Conservation (phyloP, 768 basidiomycete species). For the Leccinum boreale region DNA sequence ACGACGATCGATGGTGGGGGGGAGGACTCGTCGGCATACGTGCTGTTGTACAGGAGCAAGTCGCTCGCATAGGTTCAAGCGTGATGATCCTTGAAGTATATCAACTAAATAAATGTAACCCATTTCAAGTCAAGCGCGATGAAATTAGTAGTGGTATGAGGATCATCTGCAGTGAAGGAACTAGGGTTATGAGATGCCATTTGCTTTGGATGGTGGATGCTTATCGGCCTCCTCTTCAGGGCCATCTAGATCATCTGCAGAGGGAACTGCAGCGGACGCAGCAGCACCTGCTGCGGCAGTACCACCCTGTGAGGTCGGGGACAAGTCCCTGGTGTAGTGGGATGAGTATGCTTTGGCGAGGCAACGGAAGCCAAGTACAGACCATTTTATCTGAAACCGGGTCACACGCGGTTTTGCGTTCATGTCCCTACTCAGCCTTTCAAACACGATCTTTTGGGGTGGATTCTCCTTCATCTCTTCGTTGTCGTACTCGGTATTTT, state of each 20-base stretch:
- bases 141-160: conserved; percentile 11
- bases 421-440: conserved; percentile 81
- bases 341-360: neutral
- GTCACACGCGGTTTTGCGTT: conserved; percentile 93
- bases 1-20: conserved; percentile 85
- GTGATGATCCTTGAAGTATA: conserved; percentile 5
- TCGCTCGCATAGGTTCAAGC: conserved; percentile 28
- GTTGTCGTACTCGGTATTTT: conserved; percentile 97
- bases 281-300: conserved; percentile 56
- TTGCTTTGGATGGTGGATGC: conserved; percentile 18
- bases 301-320: conserved; percentile 44
- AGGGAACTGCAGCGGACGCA: conserved; percentile 70
- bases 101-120: conserved; percentile 17
- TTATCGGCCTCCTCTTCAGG: conserved; percentile 30
- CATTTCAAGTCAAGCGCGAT: conserved; percentile 2
- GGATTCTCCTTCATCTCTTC: conserved; percentile 83
- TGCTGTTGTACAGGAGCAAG: conserved; percentile 79
- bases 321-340: conserved; percentile 56
- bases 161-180: conserved; percentile 4
- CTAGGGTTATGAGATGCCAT: conserved; percentile 21
- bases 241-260: conserved; percentile 62
- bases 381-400: conserved; percentile 88
- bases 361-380: conserved; percentile 22
- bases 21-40: conserved; percentile 87
- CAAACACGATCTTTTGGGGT: conserved; percentile 67